phyloP scores from a whole-genome alignment of 345 rosid species.

The Camelina hispida region DNA sequence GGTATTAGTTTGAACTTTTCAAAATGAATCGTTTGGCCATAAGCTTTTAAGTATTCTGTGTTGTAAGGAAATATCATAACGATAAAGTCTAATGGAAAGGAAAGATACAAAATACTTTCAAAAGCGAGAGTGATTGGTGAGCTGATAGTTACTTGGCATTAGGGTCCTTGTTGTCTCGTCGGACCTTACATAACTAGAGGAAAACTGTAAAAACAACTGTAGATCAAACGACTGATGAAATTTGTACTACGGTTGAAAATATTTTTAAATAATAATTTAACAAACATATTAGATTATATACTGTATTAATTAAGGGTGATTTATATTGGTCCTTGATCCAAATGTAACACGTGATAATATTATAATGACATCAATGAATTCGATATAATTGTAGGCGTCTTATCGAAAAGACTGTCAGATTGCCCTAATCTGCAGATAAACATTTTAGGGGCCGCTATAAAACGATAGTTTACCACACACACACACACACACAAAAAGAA shows the following conservation, averaged over 20 bases:
- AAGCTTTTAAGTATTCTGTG: neutral
- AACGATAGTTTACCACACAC: neutral
- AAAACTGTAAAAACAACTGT: neutral
- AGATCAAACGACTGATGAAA: no score
- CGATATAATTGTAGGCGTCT: no score
- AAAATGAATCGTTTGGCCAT: neutral
- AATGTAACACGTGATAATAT: no score
- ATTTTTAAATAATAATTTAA: no score
- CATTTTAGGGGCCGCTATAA: neutral
- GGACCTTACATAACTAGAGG: constrained; percentile 15
- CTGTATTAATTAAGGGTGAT: no score
- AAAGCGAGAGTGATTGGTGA: constrained; percentile 24
- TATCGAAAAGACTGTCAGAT: no score
- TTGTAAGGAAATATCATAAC: neutral
- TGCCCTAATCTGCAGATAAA: neutral
- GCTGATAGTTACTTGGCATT: constrained; percentile 23
- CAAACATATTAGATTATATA: no score
- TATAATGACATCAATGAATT: neutral
- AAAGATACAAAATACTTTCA: constrained; percentile 19
- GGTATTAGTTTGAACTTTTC: neutral
- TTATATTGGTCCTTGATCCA: no score
- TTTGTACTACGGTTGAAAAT: no score
- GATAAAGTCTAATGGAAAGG: neutral
- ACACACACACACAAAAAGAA: no score
- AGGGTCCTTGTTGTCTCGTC: constrained; percentile 24